These are phyloP conservation scores for Salvia splendens DNA, from an alignment of 257 asterid species.

Conservation along the genomic window DNA sequence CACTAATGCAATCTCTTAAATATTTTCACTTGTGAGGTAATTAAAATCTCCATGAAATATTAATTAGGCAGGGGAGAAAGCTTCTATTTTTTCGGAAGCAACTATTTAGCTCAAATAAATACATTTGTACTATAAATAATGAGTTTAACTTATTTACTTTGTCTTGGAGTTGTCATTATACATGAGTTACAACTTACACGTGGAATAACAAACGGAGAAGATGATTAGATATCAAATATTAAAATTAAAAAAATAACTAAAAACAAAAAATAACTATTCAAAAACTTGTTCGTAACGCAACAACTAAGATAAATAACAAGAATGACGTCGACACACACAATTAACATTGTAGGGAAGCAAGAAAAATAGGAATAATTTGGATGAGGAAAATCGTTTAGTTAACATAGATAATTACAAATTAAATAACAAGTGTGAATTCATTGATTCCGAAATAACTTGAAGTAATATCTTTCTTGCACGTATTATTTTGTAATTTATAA, in stretches of 20 bases:
- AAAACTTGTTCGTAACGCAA: neutral
- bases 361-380: neutral
- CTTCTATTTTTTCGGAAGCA: no score
- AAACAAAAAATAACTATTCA: constrained; percentile 1
- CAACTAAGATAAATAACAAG: neutral
- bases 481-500: neutral
- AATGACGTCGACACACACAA: neutral
- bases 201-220: no score
- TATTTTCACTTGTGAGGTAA: no score
- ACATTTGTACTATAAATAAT: no score
- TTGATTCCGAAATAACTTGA: constrained; percentile 27
- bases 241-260: neutral
- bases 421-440: constrained; percentile 40
- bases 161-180: no score
- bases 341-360: neutral
- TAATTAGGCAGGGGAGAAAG: no score
- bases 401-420: no score
- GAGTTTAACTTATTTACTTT: no score
- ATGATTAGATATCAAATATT: neutral
- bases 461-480: constrained; percentile 15
- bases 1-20: no score
- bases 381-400: constrained; percentile 22
- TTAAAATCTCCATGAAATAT: no score
- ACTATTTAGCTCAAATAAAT: no score
- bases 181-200: no score